These are phyloP conservation scores for Hansenula lynferdii DNA, from an alignment of 1,139 yeast genomes.

Conservation along the genomic window DNA sequence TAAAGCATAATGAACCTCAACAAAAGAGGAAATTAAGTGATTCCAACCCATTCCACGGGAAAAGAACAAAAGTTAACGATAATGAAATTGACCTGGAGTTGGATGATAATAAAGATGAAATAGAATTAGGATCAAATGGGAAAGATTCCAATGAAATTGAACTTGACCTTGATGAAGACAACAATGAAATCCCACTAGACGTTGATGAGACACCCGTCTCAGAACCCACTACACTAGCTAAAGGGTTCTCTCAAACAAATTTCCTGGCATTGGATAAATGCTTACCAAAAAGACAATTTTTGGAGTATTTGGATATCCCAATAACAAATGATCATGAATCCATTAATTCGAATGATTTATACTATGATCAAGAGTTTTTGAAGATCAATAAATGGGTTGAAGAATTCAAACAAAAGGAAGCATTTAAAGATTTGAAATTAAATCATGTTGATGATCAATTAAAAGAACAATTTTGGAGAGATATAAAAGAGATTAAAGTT, in stretches of 20 bases:
- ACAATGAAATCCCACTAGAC: slow-evolving; percentile 18
- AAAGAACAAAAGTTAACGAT: slow-evolving; percentile 19
- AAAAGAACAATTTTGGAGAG: slow-evolving; percentile 8
- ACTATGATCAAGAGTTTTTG: slow-evolving; percentile 42
- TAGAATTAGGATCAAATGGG: slow-evolving; percentile 6
- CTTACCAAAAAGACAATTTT: slow-evolving; percentile 51
- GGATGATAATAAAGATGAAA: slow-evolving; percentile 19
- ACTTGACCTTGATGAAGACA: too few relatives aligned
- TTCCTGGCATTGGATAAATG: slow-evolving; percentile 89
- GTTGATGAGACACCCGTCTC: slow-evolving; percentile 8
- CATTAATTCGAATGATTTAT: slow-evolving; percentile 24
- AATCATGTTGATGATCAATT: too few relatives aligned
- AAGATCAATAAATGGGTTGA: slow-evolving; percentile 34
- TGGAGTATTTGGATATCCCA: slow-evolving; percentile 41
- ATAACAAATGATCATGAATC: slow-evolving; percentile 25
- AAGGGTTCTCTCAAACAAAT: slow-evolving; percentile 33
- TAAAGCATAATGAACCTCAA: slow-evolving; percentile 26
- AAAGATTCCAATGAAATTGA: slow-evolving; percentile 17
- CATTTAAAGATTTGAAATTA: slow-evolving; percentile 9
- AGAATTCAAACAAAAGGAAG: slow-evolving; percentile 9
- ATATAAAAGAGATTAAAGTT: slow-evolving; percentile 9
- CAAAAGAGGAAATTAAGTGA: slow-evolving; percentile 12
- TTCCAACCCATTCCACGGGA: slow-evolving; percentile 5
- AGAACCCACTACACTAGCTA: too few relatives aligned
- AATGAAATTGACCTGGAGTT: slow-evolving; percentile 41